Evolutionary conservation across 2,329 filamentous ascomycete genomes (phyloP).

Genomic region (Epichloe brachyelytri): DNA sequence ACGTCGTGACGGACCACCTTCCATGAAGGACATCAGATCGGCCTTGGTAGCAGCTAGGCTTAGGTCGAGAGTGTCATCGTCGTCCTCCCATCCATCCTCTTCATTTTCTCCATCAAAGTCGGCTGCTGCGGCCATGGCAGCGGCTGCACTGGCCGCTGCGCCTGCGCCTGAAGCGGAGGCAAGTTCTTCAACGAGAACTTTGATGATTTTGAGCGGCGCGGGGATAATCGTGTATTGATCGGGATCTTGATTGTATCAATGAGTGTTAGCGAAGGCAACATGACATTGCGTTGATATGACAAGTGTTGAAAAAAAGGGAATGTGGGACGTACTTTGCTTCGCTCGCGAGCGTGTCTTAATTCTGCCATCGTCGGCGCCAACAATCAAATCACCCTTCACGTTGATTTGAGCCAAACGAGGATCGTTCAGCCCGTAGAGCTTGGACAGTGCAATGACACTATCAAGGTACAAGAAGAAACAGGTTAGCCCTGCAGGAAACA

Average conservation of each 20-base stretch:
- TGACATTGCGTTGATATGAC: not conserved
- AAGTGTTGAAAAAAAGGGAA: no score
- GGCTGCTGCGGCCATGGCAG: constrained; percentile 44
- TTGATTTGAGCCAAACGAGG: constrained; percentile 62
- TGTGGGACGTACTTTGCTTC: constrained; percentile 52
- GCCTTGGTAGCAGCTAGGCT: constrained; percentile 52
- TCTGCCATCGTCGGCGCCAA: constrained; percentile 56
- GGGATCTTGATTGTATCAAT: constrained; percentile 44
- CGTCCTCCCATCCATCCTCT: constrained; percentile 83
- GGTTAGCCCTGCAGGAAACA: not conserved
- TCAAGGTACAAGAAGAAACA: constrained; percentile 16
- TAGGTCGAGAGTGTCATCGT: constrained; percentile 66
- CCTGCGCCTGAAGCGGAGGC: constrained; percentile 61
- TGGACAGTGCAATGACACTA: constrained; percentile 84
- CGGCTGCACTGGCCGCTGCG: constrained; percentile 46
- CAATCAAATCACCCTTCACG: constrained; percentile 85
- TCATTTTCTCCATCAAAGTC: constrained; percentile 53
- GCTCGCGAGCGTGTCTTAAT: constrained; percentile 93
- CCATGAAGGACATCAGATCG: constrained; percentile 69
- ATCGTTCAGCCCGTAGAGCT: constrained; percentile 80
- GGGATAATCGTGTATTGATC: constrained; percentile 82
- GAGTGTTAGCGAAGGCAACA: not conserved
- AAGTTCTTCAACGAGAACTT: constrained; percentile 88
- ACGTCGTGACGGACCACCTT: constrained; percentile 46
- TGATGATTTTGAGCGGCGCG: constrained; percentile 87